Evolutionary conservation across 192 early-diverging fungal genomes (phyloP).

Genomic region (Podila verticillata): DNA sequence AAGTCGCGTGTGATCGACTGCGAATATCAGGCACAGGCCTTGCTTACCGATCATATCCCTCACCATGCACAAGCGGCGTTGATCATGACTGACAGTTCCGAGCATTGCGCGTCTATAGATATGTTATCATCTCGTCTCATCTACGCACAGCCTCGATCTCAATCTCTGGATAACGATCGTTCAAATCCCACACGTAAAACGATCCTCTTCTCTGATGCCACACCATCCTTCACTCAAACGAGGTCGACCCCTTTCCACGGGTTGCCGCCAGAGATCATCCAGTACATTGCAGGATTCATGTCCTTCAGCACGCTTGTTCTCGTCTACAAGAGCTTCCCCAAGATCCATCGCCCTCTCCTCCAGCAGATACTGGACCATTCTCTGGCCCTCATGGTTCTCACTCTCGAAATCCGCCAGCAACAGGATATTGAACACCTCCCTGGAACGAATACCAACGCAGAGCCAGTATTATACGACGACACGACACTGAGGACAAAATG

Average conservation of each 20-base stretch:
- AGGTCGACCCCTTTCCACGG: slow-evolving; percentile 9
- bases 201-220: too few relatives aligned
- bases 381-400: slow-evolving; percentile 30
- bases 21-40: too few relatives aligned
- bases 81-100: too few relatives aligned
- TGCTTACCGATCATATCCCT: too few relatives aligned
- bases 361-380: slow-evolving; percentile 16
- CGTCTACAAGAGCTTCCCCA: slow-evolving; percentile 25
- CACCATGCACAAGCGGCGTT: too few relatives aligned
- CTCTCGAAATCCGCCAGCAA: slow-evolving; percentile 19
- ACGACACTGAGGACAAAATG: slow-evolving; percentile 12
- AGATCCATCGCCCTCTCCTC: slow-evolving; percentile 20
- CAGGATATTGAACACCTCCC: background rate
- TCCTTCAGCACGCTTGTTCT: slow-evolving; percentile 22
- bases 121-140: too few relatives aligned
- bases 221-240: too few relatives aligned
- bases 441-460: background rate
- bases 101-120: too few relatives aligned
- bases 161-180: too few relatives aligned
- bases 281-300: slow-evolving; percentile 20
- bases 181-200: too few relatives aligned
- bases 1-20: too few relatives aligned
- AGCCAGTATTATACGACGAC: background rate
- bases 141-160: too few relatives aligned
- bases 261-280: slow-evolving; percentile 24